A percentile compares a stretch with the other conserved stretches of the same genome.
Conservation (phyloP, 2,329 filamentous ascomycete genomes). For the Knufia petricola region DNA sequence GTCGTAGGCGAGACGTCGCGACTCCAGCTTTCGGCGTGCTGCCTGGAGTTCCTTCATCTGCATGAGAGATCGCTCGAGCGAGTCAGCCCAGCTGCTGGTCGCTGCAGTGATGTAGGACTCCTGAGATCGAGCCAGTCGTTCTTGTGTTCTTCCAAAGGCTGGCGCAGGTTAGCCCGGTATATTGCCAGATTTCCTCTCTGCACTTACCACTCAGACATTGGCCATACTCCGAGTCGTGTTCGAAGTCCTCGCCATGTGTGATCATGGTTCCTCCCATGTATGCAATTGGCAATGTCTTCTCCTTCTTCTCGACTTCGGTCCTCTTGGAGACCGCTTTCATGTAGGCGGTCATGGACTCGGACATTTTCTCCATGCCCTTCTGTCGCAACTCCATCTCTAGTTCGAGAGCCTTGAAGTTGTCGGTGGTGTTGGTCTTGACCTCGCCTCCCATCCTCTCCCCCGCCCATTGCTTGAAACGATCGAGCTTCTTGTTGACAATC, state of each 20-base stretch:
- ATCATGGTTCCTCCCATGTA: conserved; percentile 80
- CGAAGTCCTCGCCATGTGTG: conserved; percentile 83
- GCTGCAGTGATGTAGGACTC: conserved; percentile 71
- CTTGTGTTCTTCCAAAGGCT: conserved; percentile 77
- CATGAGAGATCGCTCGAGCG: conserved; percentile 75
- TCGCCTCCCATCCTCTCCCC: conserved; percentile 93
- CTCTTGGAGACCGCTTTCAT: conserved; percentile 80
- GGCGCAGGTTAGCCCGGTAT: conserved; percentile 11
- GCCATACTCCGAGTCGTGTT: conserved; percentile 81
- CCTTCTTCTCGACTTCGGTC: conserved; percentile 75
- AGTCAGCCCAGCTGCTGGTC: conserved; percentile 78
- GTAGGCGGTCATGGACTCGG: conserved; percentile 75
- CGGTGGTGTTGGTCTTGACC: conserved; percentile 73
- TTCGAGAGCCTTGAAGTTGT: conserved; percentile 86
- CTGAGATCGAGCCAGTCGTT: conserved; percentile 75
- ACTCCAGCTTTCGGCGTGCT: conserved; percentile 89
- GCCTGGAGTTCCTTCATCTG: conserved; percentile 98
- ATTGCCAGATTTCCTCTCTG: conserved; percentile 1
- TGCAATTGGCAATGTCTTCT: conserved; percentile 71
- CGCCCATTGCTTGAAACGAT: conserved; percentile 95
- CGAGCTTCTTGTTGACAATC: conserved; percentile 77
- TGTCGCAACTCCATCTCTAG: conserved; percentile 81
- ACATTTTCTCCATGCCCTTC: conserved; percentile 83
- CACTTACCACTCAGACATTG: conserved; percentile 64
- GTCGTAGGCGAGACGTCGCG: conserved; percentile 79